Conservation (phyloP, 768 basidiomycete species). For the Brasilioporus rufonigricans region DNA sequence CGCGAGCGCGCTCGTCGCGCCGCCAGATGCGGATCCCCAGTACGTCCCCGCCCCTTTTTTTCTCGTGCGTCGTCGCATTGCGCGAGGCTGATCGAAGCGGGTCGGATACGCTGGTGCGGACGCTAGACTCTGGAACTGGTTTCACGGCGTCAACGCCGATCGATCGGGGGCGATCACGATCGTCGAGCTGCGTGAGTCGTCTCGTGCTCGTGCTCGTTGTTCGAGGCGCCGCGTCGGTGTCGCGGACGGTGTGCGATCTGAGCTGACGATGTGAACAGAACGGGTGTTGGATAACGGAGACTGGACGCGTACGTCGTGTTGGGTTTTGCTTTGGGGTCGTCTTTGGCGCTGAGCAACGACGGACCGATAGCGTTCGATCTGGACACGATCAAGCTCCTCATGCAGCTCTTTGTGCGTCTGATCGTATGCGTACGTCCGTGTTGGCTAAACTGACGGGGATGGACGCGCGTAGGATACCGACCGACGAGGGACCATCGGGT, state of each 20-base stretch:
- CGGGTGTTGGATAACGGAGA: conserved; percentile 59
- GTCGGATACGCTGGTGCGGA: too few species aligned
- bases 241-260: too few species aligned
- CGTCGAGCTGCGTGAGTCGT: conserved; percentile 60
- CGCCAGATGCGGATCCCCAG: conserved; percentile 73
- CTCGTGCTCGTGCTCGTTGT: background rate
- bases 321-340: background rate
- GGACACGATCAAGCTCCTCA: conserved; percentile 83
- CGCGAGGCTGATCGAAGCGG: background rate
- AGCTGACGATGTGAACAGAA: too few species aligned
- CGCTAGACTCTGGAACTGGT: conserved; percentile 62
- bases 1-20: background rate
- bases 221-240: too few species aligned
- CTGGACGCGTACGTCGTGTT: conserved; percentile 64
- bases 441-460: background rate
- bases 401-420: conserved; percentile 75
- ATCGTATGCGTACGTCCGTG: background rate
- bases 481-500: conserved; percentile 75
- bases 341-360: background rate
- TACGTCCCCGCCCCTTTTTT: conserved; percentile 43
- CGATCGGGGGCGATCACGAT: conserved; percentile 66
- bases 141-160: conserved; percentile 65
- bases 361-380: conserved; percentile 87
- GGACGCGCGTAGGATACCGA: conserved; percentile 59
- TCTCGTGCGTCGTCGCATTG: background rate